Conservation (phyloP, 2,329 filamentous ascomycete species). For the Aspergillus sp. region DNA sequence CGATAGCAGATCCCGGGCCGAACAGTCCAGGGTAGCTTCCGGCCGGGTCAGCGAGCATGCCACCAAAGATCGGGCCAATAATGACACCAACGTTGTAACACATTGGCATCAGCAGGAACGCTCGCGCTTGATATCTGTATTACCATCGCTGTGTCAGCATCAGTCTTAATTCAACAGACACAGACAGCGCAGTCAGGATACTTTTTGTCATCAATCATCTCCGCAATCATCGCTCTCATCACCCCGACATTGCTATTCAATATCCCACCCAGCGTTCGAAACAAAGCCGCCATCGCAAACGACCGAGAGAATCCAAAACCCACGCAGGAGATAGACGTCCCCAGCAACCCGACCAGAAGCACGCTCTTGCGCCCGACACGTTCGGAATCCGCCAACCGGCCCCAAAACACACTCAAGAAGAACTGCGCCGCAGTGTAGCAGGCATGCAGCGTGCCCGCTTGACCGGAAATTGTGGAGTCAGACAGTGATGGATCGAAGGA, state of each 20-base stretch:
- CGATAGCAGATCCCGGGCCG: constrained; percentile 50
- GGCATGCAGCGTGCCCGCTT: constrained; percentile 69
- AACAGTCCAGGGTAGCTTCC: constrained; percentile 56
- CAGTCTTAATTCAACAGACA: not conserved
- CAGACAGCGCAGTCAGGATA: constrained; percentile 19
- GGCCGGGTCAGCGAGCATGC: constrained; percentile 59
- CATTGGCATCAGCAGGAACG: constrained; percentile 56
- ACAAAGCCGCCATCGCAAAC: constrained; percentile 56
- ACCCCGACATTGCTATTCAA: constrained; percentile 68
- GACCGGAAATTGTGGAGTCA: constrained; percentile 60
- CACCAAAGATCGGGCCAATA: constrained; percentile 54
- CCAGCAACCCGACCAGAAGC: constrained; percentile 65
- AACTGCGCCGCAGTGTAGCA: constrained; percentile 78
- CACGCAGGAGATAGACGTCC: constrained; percentile 57
- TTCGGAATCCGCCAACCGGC: constrained; percentile 58
- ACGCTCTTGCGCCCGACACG: constrained; percentile 66
- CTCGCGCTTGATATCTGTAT: constrained; percentile 40
- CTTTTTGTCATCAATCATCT: constrained; percentile 63
- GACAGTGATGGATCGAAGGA: constrained; percentile 58
- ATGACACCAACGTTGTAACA: constrained; percentile 61
- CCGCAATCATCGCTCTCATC: constrained; percentile 65
- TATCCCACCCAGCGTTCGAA: constrained; percentile 57
- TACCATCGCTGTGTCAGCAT: not conserved
- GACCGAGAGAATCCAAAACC: constrained; percentile 62
- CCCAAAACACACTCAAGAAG: constrained; percentile 75